Evolutionary conservation across 2,329 filamentous ascomycete species (phyloP).

Genomic region (Cladosporium sp.): DNA sequence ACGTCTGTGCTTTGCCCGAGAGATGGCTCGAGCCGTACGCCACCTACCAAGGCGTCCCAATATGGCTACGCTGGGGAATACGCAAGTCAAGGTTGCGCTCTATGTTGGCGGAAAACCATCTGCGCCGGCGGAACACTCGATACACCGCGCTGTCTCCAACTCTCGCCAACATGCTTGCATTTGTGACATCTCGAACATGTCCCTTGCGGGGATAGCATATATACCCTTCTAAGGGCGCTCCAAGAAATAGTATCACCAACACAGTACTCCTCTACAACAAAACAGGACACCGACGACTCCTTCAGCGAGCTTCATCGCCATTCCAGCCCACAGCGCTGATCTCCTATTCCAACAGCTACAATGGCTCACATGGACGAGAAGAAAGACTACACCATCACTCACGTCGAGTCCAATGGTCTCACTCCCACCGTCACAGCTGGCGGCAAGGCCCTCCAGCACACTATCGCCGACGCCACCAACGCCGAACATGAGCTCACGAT

Average conservation of each 20-base stretch:
- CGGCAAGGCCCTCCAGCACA: constrained; percentile 10
- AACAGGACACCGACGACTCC: not conserved
- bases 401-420: constrained; percentile 9
- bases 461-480: constrained; percentile 22
- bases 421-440: constrained; percentile 1
- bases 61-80: not conserved
- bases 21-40: not conserved
- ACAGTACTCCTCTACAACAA: not conserved
- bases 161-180: not conserved
- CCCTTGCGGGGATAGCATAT: not conserved
- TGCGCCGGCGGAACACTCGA: not conserved
- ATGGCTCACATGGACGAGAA: constrained; percentile 9
- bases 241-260: not conserved
- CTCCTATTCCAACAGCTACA: not conserved
- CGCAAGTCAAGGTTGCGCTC: not conserved
- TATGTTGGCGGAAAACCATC: constrained; percentile 7
- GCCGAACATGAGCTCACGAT: constrained; percentile 19
- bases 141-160: not conserved
- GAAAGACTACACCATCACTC: constrained; percentile 6
- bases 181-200: not conserved
- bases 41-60: not conserved
- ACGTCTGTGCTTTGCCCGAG: not conserved
- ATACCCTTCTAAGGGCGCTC: not conserved
- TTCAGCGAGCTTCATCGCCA: not conserved
- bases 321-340: constrained; percentile 1